A percentile compares a stretch with the other conserved stretches of the same genome.
Evolutionary conservation across 2,329 filamentous ascomycete species (phyloP).

Genomic region (Incumbomyces lentus): DNA sequence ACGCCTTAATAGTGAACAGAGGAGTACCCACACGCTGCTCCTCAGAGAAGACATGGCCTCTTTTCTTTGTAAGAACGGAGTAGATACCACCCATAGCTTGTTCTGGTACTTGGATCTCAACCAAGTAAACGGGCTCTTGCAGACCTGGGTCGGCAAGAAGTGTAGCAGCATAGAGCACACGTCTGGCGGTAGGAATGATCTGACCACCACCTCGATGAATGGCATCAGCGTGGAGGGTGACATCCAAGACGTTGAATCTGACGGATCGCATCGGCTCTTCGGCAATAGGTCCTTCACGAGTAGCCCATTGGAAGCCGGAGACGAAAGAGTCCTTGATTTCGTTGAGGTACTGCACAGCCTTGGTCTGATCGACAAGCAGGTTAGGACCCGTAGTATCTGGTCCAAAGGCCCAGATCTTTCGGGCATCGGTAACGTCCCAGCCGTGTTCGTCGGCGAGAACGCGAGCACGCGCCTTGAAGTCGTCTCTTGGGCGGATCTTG

Average conservation of each 20-base stretch:
- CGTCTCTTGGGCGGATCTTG: conserved; percentile 89
- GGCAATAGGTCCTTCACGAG: conserved; percentile 89
- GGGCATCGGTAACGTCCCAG: conserved; percentile 99
- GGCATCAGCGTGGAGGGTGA: conserved; percentile 97
- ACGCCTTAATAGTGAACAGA: conserved; percentile 98
- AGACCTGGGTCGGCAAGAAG: conserved; percentile 86
- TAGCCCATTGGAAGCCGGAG: conserved; percentile 99
- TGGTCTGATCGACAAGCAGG: conserved; percentile 98
- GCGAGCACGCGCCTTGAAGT: conserved; percentile 98
- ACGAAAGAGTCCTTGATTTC: conserved; percentile 99
- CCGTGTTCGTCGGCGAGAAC: conserved; percentile 90
- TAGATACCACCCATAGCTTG: conserved; percentile 99
- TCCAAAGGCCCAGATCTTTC: conserved; percentile 99
- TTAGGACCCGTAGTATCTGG: conserved; percentile 97
- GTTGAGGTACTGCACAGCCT: conserved; percentile 99
- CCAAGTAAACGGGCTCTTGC: conserved; percentile 94
- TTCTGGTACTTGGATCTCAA: conserved; percentile 99
- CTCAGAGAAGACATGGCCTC: conserved; percentile 98
- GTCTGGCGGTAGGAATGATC: conserved; percentile 94
- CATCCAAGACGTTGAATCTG: conserved; percentile 99
- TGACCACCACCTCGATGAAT: conserved; percentile 99
- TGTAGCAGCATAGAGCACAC: conserved; percentile 88
- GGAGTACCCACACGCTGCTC: conserved; percentile 97
- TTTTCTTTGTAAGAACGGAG: conserved; percentile 90
- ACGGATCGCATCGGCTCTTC: conserved; percentile 97